Conservation (phyloP, 2,329 filamentous ascomycete genomes). For the Sarocladiaceae sp. region DNA sequence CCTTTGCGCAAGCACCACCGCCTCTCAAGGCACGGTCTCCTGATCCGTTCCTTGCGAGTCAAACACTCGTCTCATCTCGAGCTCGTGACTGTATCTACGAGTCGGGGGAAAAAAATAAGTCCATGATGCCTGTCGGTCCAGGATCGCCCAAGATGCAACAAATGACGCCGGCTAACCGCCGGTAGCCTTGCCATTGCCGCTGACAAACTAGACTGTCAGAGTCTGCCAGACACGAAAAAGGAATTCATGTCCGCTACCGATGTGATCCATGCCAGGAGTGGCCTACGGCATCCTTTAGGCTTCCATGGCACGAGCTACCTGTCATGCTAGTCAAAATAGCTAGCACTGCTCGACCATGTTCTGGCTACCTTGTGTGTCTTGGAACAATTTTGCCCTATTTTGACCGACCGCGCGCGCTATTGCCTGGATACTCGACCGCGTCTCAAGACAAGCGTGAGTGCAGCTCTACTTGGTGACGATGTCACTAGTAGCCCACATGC, state of each 20-base stretch:
- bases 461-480: too few species aligned
- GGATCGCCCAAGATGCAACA: not conserved
- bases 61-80: not conserved
- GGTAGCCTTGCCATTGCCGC: not conserved
- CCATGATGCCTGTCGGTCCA: too few species aligned
- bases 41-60: conserved; percentile 5
- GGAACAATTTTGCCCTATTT: not conserved
- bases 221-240: conserved; percentile 7
- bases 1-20: not conserved
- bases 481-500: too few species aligned
- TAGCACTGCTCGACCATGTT: too few species aligned
- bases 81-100: conserved; percentile 6
- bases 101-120: too few species aligned
- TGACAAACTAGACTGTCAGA: conserved; percentile 8
- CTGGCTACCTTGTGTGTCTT: not conserved
- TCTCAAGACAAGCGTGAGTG: too few species aligned
- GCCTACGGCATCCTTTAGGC: conserved; percentile 2
- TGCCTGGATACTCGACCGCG: too few species aligned
- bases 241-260: conserved; percentile 4
- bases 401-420: not conserved
- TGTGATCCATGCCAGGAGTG: conserved; percentile 5
- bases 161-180: too few species aligned
- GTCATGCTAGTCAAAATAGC: too few species aligned
- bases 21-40: not conserved
- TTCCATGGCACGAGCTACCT: not conserved